A percentile compares a stretch with the other conserved stretches of the same genome.
phyloP scores from a whole-genome alignment of 805 yeast genomes.

The Vanderwaltozyma verrucispora region DNA sequence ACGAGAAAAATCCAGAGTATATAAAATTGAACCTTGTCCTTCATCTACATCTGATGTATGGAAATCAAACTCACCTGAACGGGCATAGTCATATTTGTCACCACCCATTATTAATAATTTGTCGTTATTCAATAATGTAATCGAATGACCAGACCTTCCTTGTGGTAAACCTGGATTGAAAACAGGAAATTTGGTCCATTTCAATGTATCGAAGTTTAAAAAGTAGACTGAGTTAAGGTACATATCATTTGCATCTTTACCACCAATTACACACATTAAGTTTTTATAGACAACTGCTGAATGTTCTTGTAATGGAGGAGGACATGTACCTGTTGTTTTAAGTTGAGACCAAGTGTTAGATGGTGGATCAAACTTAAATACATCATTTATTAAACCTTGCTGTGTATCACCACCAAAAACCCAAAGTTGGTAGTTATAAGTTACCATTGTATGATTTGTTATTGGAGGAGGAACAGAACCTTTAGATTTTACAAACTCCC shows the following conservation, averaged over 20 bases:
- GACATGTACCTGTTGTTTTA: slow-evolving; percentile 43
- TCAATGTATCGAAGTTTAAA: slow-evolving; percentile 60
- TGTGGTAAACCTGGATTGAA: slow-evolving; percentile 46
- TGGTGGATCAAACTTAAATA: slow-evolving; percentile 71
- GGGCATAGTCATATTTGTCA: slow-evolving; percentile 61
- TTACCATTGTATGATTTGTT: slow-evolving; percentile 82
- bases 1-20: slow-evolving; percentile 45
- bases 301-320: slow-evolving; percentile 88
- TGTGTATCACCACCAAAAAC: slow-evolving; percentile 90
- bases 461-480: slow-evolving; percentile 57
- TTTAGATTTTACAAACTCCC: slow-evolving; percentile 62
- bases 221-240: slow-evolving; percentile 58
- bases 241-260: slow-evolving; percentile 65
- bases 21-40: slow-evolving; percentile 51
- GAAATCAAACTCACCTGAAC: slow-evolving; percentile 36
- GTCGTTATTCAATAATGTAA: slow-evolving; percentile 58
- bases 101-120: slow-evolving; percentile 87
- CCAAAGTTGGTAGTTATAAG: slow-evolving; percentile 68
- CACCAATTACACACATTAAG: slow-evolving; percentile 79
- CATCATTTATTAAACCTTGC: slow-evolving; percentile 56
- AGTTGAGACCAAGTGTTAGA: slow-evolving; percentile 61
- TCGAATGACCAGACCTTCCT: slow-evolving; percentile 84
- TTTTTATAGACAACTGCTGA: slow-evolving; percentile 73
- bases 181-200: slow-evolving; percentile 58
- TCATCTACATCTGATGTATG: slow-evolving; percentile 44